Evolutionary conservation across 805 yeast genomes (phyloP).

Genomic region (Huiozyma naganishii): DNA sequence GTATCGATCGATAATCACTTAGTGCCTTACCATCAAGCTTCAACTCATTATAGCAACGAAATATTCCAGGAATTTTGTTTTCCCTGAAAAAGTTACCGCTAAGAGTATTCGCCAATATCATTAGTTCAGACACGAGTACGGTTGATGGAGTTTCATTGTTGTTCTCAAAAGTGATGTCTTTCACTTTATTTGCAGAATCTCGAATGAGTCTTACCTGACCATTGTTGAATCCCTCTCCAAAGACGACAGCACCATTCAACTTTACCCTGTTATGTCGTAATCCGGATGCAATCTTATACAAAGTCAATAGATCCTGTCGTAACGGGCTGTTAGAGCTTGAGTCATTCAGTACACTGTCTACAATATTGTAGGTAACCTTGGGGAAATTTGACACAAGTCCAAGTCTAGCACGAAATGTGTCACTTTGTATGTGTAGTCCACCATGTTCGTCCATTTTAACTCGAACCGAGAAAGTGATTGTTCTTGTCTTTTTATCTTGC

Average conservation of each 20-base stretch:
- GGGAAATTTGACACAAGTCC: conserved; percentile 38
- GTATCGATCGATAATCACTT: conserved; percentile 16
- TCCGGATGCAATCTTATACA: conserved; percentile 22
- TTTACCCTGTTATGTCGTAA: conserved; percentile 23
- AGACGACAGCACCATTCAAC: conserved; percentile 31
- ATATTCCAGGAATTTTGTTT: conserved; percentile 41
- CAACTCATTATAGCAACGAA: conserved; percentile 28
- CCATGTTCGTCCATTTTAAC: conserved; percentile 19
- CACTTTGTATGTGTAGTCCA: conserved; percentile 7
- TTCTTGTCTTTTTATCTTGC: conserved; percentile 33
- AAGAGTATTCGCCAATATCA: conserved; percentile 69
- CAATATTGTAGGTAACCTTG: conserved; percentile 50
- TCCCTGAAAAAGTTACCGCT: conserved; percentile 38
- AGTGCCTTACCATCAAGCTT: conserved; percentile 19
- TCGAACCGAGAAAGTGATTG: conserved; percentile 35
- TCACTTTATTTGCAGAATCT: conserved; percentile 1
- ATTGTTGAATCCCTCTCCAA: conserved; percentile 29
- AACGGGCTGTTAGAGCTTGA: not conserved
- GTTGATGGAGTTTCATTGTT: conserved; percentile 38
- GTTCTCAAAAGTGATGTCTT: conserved; percentile 16
- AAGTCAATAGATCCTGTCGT: conserved; percentile 15
- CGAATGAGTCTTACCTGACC: conserved; percentile 15
- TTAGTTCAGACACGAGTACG: conserved; percentile 65
- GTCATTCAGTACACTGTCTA: conserved; percentile 39
- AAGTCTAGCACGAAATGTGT: conserved; percentile 29